phyloP scores from a whole-genome alignment of 2,329 filamentous ascomycete species.

The Iodosphaeria phyllophila region DNA sequence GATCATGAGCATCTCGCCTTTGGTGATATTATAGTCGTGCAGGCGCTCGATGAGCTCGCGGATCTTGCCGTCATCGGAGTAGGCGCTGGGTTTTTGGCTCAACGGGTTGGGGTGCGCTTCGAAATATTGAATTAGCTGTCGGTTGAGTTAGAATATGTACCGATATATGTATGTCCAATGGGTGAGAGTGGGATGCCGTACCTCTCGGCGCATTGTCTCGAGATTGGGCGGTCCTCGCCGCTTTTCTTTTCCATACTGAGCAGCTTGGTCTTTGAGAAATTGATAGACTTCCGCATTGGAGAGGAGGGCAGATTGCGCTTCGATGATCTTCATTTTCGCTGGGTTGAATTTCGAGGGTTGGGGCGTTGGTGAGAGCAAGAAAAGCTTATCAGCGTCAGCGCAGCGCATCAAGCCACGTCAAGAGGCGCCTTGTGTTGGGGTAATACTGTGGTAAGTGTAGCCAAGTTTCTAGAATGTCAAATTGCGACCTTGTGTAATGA shows the following conservation, averaged over 20 bases:
- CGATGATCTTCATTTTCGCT: slow-evolving; percentile 47
- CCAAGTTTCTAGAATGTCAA: no score
- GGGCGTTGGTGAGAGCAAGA: slow-evolving; percentile 1
- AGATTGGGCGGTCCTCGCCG: slow-evolving; percentile 36
- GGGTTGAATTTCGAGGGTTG: slow-evolving; percentile 1
- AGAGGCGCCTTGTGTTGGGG: no score
- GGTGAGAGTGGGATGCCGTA: slow-evolving; percentile 17
- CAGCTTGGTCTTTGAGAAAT: slow-evolving; percentile 38
- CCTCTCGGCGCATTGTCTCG: slow-evolving; percentile 45
- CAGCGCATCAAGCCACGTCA: no score
- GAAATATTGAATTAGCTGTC: slow-evolving; percentile 42
- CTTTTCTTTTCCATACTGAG: slow-evolving; percentile 29
- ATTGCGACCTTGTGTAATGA: no score
- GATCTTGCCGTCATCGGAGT: slow-evolving; percentile 32
- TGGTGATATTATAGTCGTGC: slow-evolving; percentile 39
- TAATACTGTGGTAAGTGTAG: no score
- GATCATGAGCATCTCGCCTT: slow-evolving; percentile 51
- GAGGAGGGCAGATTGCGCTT: slow-evolving; percentile 49
- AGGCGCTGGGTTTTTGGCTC: slow-evolving; percentile 32
- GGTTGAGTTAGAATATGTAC: slow-evolving; percentile 2
- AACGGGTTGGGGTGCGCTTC: slow-evolving; percentile 34
- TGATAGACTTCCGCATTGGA: slow-evolving; percentile 57
- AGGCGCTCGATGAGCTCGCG: slow-evolving; percentile 33
- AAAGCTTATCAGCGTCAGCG: slow-evolving; percentile 1
- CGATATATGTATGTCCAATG: no score